These are phyloP conservation scores for Tardiomyces blankii DNA, from an alignment of 1,139 yeast species.

Conservation along the genomic window DNA sequence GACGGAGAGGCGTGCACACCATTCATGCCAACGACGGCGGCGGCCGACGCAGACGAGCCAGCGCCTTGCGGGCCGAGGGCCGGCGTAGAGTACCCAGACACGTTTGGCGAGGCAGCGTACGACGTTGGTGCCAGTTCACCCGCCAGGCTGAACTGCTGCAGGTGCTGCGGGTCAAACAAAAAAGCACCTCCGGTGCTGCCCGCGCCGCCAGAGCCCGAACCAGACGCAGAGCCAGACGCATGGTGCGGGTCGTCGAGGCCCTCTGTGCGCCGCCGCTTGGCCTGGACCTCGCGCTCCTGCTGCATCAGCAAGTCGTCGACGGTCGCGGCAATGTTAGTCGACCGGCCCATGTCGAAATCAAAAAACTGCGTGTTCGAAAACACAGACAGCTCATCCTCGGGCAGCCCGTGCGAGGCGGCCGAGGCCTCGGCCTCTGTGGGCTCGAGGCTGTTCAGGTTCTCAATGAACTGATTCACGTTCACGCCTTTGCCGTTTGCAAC, in stretches of 20 bases:
- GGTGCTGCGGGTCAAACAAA: constrained; percentile 10
- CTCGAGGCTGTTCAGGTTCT: constrained; percentile 23
- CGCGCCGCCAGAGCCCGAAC: constrained; percentile 1
- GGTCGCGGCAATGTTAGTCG: constrained; percentile 30
- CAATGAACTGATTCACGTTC: constrained; percentile 23
- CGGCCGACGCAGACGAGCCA: not conserved
- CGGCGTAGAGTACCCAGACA: not conserved
- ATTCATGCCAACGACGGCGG: not conserved
- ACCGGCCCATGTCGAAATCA: constrained; percentile 33
- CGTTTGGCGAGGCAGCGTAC: not conserved
- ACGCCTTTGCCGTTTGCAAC: constrained; percentile 9
- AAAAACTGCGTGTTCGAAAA: constrained; percentile 34
- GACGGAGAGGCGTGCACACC: not conserved
- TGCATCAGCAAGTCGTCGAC: constrained; percentile 30
- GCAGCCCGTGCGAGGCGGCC: constrained; percentile 3
- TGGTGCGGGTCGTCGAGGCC: constrained; percentile 8
- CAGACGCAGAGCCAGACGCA: constrained; percentile 3
- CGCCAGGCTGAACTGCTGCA: constrained; percentile 18
- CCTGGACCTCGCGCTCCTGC: constrained; percentile 28
- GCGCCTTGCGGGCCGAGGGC: not conserved
- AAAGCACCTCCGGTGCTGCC: not conserved
- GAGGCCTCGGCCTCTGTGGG: constrained; percentile 14
- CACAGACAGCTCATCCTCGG: constrained; percentile 29
- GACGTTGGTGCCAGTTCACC: constrained; percentile 15
- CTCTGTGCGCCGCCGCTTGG: constrained; percentile 10